Evolutionary conservation across 2,329 filamentous ascomycete species (phyloP), one percentile per base, ranked within the genome.

Genomic region (Clonostachys chloroleuca): DNA sequence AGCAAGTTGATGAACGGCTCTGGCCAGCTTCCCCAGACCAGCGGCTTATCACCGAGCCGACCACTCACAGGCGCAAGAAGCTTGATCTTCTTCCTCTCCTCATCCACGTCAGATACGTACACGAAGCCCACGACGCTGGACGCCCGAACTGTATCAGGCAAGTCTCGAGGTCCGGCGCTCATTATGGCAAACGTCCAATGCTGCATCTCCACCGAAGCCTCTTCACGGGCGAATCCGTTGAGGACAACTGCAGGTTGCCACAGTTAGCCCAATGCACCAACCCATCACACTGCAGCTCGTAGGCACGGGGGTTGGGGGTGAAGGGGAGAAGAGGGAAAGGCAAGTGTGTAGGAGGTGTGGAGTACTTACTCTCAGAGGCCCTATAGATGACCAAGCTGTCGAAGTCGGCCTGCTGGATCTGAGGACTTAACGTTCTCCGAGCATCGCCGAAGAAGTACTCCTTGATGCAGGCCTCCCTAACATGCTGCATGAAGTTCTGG

Each of bases 361-460:
- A 44, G 45, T 44, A 12, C 44, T 9, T 40, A 46, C 47, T n/a
- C 13, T 46, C 44, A 7, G 43, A 34, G 9, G 43, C 16, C 41
- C 45, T 49, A 72, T 88, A 96, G 40, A 97, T 78, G 3, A 81
- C 76, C 37, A 96, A 64, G 9, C 84, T 81, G 49, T 83, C 77
- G 61, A 91, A 94, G 52, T 90, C 85, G 5, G 95, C 81, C 49
- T 87, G 86, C 58, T 95, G 89, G 7, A 90, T 95, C 57, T 92
- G 87, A 0, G 94, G 94, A 42, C 88, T 94, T 3, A 99, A 73
- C 0, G 89, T 87, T 49, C 87, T 80, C 51, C 82, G 84, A 2
- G 78, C 68, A 52, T 88, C 86, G 10, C 94, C 94, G 62, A 96
- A 99, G 71, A 99, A 99, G 67, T 99, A 99, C 56, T 92, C 86